Percentiles rank a stretch among this genome's conserved stretches.
phyloP scores from a whole-genome alignment of 2,329 filamentous ascomycete genomes.

The Incumbomyces delicatus region DNA sequence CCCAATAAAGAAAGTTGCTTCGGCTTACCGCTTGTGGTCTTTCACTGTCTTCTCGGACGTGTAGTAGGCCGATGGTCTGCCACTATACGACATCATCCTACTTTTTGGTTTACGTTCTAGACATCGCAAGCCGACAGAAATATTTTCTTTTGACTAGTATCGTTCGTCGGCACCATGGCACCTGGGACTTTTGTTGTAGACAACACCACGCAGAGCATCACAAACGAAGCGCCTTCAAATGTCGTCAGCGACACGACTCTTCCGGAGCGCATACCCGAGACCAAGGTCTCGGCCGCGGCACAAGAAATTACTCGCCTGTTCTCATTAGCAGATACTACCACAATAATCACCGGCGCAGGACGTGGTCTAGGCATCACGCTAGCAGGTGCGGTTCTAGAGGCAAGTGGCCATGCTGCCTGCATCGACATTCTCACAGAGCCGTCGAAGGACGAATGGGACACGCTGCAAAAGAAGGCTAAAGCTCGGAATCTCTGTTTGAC shows the following conservation, averaged over 20 bases:
- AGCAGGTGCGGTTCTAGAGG: conserved; percentile 40
- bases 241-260: background rate
- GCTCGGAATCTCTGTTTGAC: conserved; percentile 11
- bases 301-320: conserved; percentile 26
- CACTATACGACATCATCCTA: no score
- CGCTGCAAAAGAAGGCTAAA: conserved; percentile 34
- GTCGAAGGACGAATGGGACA: conserved; percentile 31
- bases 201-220: no score
- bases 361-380: conserved; percentile 44
- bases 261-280: conserved; percentile 3
- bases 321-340: conserved; percentile 34
- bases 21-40: no score
- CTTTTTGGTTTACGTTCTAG: no score
- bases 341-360: conserved; percentile 42
- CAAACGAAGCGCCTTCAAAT: no score
- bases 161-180: no score
- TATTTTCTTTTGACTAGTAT: no score
- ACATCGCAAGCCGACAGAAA: no score
- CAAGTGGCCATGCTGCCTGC: conserved; percentile 41
- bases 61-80: no score
- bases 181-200: no score
- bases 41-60: no score
- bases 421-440: conserved; percentile 35
- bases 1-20: no score
- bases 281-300: background rate